Conservation (phyloP, 2,329 filamentous ascomycete species). For the Xylariaceae sp. region DNA sequence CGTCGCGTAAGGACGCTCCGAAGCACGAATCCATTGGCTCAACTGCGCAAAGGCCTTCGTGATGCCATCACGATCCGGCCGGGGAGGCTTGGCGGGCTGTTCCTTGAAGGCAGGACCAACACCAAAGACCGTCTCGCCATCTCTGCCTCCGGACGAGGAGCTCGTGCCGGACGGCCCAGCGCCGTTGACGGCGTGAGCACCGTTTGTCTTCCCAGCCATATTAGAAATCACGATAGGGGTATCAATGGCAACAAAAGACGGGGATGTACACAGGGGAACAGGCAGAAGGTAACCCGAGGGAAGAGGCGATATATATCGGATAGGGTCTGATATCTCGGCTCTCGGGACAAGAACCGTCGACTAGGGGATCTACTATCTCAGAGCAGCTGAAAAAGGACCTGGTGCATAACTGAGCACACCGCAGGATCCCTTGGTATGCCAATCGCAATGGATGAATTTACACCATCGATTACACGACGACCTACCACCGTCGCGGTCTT, state of each 20-base stretch:
- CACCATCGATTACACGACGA: not conserved
- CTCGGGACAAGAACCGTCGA: too few relatives aligned
- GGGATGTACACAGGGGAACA: not conserved
- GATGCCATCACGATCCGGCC: conserved; percentile 33
- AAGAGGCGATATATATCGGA: not conserved
- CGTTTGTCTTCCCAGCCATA: conserved; percentile 22
- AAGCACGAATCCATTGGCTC: conserved; percentile 40
- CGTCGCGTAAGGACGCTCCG: conserved; percentile 57
- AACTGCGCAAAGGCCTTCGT: conserved; percentile 33
- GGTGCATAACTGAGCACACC: not conserved
- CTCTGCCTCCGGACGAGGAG: conserved; percentile 17
- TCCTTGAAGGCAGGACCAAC: conserved; percentile 20
- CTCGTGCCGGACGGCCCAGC: conserved; percentile 10
- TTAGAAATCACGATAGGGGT: conserved; percentile 9
- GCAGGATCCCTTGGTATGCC: conserved; percentile 5
- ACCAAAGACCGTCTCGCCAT: conserved; percentile 11
- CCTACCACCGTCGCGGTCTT: not conserved
- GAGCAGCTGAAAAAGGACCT: not conserved
- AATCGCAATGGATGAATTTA: conserved; percentile 2
- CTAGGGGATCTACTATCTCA: not conserved
- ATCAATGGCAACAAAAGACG: conserved; percentile 6
- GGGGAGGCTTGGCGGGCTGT: conserved; percentile 20
- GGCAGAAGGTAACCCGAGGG: not conserved
- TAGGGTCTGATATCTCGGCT: not conserved
- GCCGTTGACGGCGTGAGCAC: conserved; percentile 12